Conservation (phyloP, 371 early-diverging fungal genomes). For the Zopfochytrium polystomum region DNA sequence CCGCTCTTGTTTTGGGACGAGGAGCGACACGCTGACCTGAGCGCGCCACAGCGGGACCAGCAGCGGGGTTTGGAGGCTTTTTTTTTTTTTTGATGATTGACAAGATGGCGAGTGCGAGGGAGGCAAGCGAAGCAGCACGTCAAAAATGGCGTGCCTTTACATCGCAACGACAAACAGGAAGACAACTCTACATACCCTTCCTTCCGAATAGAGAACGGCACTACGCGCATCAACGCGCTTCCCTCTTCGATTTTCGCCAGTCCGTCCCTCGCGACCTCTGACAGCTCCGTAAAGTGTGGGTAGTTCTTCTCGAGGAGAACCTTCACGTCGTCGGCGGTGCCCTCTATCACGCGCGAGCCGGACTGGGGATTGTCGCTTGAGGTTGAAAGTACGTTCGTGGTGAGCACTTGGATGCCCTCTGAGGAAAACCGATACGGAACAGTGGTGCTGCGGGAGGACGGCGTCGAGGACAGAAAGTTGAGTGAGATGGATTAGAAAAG, state of each 20-base stretch:
- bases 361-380: no score
- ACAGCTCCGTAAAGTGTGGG: constrained; percentile 55
- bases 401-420: constrained; percentile 73
- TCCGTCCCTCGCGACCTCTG: constrained; percentile 27
- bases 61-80: constrained; percentile 48
- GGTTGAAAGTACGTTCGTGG: no score
- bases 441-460: no score
- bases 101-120: no score
- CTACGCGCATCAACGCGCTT: constrained; percentile 62
- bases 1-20: constrained; percentile 70
- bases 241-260: constrained; percentile 47
- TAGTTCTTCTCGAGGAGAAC: constrained; percentile 59
- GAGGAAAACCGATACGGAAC: constrained; percentile 74
- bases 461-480: no score
- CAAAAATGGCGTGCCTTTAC: constrained; percentile 12
- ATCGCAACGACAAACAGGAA: no score
- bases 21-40: constrained; percentile 62
- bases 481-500: no score
- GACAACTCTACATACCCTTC: no score
- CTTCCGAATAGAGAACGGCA: no score
- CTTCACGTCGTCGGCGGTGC: constrained; percentile 52
- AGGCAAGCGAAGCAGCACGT: constrained; percentile 21
- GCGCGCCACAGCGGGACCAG: constrained; percentile 75
- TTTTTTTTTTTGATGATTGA: no score
- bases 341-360: constrained; percentile 52